Percentiles rank a stretch among this genome's conserved stretches.
Evolutionary conservation across 1,139 yeast species (phyloP).

Genomic region (Zygosaccharomyces sapae): DNA sequence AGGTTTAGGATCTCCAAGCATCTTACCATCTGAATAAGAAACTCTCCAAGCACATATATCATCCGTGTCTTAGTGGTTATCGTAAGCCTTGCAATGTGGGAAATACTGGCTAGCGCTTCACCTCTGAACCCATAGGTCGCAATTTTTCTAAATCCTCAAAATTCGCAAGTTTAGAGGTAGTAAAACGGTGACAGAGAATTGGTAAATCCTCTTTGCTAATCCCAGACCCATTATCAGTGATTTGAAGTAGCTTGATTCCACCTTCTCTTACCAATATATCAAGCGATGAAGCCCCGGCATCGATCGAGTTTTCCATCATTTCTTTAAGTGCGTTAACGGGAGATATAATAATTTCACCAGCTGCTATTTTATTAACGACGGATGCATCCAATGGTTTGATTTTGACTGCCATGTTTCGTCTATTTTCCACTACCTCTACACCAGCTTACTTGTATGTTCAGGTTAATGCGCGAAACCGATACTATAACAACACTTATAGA

Average conservation of each 20-base stretch:
- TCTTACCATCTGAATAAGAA: constrained; percentile 58
- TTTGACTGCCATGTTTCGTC: constrained; percentile 12
- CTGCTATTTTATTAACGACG: constrained; percentile 90
- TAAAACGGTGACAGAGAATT: constrained; percentile 58
- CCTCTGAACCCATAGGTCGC: constrained; percentile 77
- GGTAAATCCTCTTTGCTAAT: constrained; percentile 56
- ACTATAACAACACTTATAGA: neutral
- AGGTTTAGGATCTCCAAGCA: constrained; percentile 58
- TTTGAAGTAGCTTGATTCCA: constrained; percentile 57
- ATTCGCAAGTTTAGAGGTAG: constrained; percentile 62
- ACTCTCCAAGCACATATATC: constrained; percentile 68
- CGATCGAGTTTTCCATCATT: constrained; percentile 73
- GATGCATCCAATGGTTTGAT: constrained; percentile 29
- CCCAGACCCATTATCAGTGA: constrained; percentile 78
- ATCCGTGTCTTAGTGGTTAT: constrained; percentile 68
- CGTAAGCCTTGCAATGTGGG: constrained; percentile 61
- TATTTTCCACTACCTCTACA: neutral
- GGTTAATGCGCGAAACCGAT: neutral
- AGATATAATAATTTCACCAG: constrained; percentile 92
- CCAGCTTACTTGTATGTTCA: neutral
- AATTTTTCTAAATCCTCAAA: constrained; percentile 51
- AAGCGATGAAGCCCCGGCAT: constrained; percentile 65
- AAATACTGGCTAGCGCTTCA: constrained; percentile 70
- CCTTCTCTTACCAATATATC: constrained; percentile 60
- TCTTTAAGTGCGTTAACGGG: constrained; percentile 86